Evolutionary conservation across 2,329 filamentous ascomycete species (phyloP).

Genomic region (Fusarium compactum): DNA sequence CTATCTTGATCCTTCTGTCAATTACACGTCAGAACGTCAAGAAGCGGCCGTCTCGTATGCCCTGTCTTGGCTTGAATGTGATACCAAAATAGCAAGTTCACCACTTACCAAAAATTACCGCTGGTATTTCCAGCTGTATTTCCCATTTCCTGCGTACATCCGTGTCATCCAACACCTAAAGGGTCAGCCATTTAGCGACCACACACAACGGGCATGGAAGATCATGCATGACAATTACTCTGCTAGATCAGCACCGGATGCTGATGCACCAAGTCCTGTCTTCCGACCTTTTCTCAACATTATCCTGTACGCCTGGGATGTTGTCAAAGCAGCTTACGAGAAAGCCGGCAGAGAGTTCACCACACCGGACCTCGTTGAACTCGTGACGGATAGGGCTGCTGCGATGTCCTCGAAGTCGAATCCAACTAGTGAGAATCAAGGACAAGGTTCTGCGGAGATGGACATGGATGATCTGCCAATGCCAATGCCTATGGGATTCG

Average conservation of each 20-base stretch:
- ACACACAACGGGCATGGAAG: not conserved
- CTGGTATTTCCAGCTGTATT: constrained; percentile 55
- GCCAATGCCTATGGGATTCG: not conserved
- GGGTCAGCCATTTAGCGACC: not conserved
- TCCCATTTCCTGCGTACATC: constrained; percentile 57
- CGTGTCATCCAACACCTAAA: constrained; percentile 54
- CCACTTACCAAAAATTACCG: constrained; percentile 50
- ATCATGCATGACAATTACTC: constrained; percentile 11
- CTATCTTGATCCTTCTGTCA: constrained; percentile 31
- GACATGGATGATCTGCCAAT: not conserved
- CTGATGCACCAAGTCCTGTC: not conserved
- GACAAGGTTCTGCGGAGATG: rapidly evolving
- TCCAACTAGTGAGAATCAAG: rapidly evolving
- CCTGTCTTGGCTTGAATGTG: constrained; percentile 53
- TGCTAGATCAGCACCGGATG: not conserved
- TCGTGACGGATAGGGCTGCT: not conserved
- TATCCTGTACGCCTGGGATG: not conserved
- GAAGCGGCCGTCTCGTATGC: constrained; percentile 50
- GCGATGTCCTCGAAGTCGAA: not conserved
- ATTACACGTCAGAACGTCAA: constrained; percentile 47
- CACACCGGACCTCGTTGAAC: not conserved
- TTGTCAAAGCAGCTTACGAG: not conserved
- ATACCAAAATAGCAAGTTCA: constrained; percentile 51
- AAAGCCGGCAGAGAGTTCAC: not conserved
- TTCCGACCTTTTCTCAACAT: constrained; percentile 12